Percentiles rank a stretch among this genome's conserved stretches.
Conservation (phyloP, 345 rosid genomes). For the Brassica rapa region DNA sequence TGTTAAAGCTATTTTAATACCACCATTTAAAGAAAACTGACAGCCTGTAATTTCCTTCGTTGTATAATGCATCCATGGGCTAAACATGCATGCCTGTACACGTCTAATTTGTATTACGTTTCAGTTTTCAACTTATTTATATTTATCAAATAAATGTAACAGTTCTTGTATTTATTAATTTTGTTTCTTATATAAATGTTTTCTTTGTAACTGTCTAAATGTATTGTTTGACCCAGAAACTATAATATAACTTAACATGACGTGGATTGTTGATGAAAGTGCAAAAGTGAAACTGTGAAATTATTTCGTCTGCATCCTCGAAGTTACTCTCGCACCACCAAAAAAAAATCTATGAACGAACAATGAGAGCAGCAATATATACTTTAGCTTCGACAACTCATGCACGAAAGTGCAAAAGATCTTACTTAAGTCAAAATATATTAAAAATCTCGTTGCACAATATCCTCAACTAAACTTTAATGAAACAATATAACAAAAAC, state of each 20-base stretch:
- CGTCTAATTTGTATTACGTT: too few relatives aligned
- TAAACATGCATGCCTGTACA: not conserved
- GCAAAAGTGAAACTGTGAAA: not conserved
- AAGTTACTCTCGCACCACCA: not conserved
- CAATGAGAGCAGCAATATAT: not conserved
- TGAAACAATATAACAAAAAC: not conserved
- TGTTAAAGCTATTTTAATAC: not conserved
- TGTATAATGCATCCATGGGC: conserved; percentile 8
- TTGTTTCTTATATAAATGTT: not conserved
- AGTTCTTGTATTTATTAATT: not conserved
- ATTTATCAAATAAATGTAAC: not conserved
- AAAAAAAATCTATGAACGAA: not conserved
- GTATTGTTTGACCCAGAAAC: not conserved
- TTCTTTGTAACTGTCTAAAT: not conserved
- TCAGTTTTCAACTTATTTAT: too few relatives aligned
- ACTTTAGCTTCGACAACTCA: not conserved
- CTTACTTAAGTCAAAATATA: too few relatives aligned
- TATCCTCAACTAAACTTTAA: not conserved
- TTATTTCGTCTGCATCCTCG: not conserved
- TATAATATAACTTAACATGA: not conserved
- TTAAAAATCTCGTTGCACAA: too few relatives aligned
- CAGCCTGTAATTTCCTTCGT: conserved; percentile 9
- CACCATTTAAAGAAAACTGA: not conserved
- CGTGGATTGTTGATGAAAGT: not conserved
- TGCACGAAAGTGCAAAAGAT: not conserved